Evolutionary conservation across 1,139 yeast genomes (phyloP).

Genomic region (Starmera stellimalicola): DNA sequence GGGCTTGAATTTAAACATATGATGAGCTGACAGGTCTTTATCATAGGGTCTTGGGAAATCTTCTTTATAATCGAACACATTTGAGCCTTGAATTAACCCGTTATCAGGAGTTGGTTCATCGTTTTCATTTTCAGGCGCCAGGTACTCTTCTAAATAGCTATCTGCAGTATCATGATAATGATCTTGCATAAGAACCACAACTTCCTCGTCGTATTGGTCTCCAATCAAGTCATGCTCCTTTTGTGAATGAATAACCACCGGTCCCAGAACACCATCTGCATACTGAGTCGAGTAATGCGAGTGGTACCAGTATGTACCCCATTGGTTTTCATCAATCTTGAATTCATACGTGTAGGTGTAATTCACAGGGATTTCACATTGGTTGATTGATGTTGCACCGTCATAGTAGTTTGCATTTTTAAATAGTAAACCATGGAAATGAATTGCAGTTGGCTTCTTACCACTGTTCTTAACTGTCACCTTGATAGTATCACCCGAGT

Average conservation of each 20-base stretch:
- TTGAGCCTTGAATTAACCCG: conserved; percentile 40
- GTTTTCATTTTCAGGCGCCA: conserved; percentile 49
- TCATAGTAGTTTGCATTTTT: conserved; percentile 28
- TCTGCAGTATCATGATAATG: conserved; percentile 39
- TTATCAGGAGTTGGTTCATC: conserved; percentile 60
- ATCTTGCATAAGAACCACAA: conserved; percentile 36
- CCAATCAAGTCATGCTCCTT: conserved; percentile 17
- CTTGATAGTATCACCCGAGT: conserved; percentile 34
- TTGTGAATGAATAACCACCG: conserved; percentile 20
- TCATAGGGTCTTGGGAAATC: conserved; percentile 22
- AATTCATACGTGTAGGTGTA: conserved; percentile 29
- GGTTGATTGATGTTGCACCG: conserved; percentile 38
- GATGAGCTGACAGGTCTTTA: conserved; percentile 34
- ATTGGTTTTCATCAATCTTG: conserved; percentile 28
- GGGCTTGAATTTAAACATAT: conserved; percentile 40
- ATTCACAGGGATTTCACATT: conserved; percentile 30
- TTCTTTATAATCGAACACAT: conserved; percentile 23
- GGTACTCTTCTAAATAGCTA: conserved; percentile 38
- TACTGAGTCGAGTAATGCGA: conserved; percentile 39
- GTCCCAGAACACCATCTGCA: conserved; percentile 40
- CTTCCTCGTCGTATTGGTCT: conserved; percentile 37
- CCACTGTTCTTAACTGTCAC: conserved; percentile 34
- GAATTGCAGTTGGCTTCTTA: conserved; percentile 29
- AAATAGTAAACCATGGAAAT: conserved; percentile 39
- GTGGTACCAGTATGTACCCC: conserved; percentile 45